A percentile compares a stretch with the other conserved stretches of the same genome.
Conservation (phyloP, 2,329 filamentous ascomycete genomes). For the Sordariomycetes sp. region DNA sequence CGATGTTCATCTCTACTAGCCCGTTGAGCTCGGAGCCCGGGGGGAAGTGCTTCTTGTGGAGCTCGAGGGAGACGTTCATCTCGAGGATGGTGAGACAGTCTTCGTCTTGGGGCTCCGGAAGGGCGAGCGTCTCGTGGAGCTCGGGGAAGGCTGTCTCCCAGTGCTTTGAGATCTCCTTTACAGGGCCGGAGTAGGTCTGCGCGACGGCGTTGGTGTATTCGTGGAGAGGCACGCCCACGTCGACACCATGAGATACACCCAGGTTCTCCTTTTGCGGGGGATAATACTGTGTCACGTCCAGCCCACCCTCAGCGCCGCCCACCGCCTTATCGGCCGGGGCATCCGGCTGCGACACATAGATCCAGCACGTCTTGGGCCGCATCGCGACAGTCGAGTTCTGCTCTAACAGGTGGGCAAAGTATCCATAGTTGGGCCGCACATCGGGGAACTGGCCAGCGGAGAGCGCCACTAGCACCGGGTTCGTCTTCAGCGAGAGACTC, state of each 20-base stretch:
- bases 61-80: constrained; percentile 46
- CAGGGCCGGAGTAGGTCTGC: constrained; percentile 41
- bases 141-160: constrained; percentile 47
- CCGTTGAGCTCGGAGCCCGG: constrained; percentile 46
- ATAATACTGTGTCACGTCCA: constrained; percentile 21
- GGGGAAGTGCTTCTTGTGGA: constrained; percentile 44
- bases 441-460: constrained; percentile 42
- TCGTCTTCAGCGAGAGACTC: constrained; percentile 48
- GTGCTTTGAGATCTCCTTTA: constrained; percentile 35
- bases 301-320: constrained; percentile 25
- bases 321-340: constrained; percentile 28
- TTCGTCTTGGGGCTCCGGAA: constrained; percentile 29
- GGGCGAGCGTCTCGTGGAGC: constrained; percentile 37
- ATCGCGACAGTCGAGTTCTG: constrained; percentile 39
- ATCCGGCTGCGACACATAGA: constrained; percentile 36
- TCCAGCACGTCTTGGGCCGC: constrained; percentile 43
- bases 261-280: constrained; percentile 42
- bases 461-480: constrained; percentile 48
- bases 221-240: constrained; percentile 36
- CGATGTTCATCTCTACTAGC: constrained; percentile 44
- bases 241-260: constrained; percentile 34
- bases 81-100: constrained; percentile 45
- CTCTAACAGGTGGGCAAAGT: constrained; percentile 41
- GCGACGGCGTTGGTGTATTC: constrained; percentile 42
- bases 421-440: constrained; percentile 48